These are phyloP conservation scores for Sequoia sempervirens DNA, from an alignment of 75 land plant genomes.

Conservation along the genomic window DNA sequence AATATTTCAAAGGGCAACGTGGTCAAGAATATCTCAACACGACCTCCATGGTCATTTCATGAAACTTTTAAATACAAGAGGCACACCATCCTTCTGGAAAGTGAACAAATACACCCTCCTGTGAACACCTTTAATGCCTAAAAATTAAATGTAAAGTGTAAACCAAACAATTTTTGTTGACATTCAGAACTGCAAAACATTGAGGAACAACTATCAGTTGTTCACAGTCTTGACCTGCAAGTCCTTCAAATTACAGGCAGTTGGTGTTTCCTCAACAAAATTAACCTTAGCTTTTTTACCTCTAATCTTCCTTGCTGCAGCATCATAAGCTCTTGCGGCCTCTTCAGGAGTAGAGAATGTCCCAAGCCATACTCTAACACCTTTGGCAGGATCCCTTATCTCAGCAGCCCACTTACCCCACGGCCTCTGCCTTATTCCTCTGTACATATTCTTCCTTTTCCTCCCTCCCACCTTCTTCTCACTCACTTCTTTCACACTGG, in stretches of 20 bases:
- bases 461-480: background rate
- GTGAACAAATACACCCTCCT: too few relatives aligned
- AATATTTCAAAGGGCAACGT: too few relatives aligned
- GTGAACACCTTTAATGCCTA: too few relatives aligned
- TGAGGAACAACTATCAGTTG: background rate
- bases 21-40: too few relatives aligned
- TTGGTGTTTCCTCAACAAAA: background rate
- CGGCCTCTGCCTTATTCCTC: constrained; percentile 4
- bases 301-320: background rate
- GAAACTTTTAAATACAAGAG: too few relatives aligned
- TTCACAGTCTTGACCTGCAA: background rate
- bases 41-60: too few relatives aligned
- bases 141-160: too few relatives aligned
- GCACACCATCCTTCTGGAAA: too few relatives aligned
- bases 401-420: constrained; percentile 5
- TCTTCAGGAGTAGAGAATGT: constrained; percentile 5
- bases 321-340: background rate
- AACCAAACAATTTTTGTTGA: too few relatives aligned
- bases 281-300: constrained; percentile 2
- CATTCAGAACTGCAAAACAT: background rate
- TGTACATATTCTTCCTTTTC: constrained; percentile 5
- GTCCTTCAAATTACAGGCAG: background rate
- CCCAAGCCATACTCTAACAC: background rate
- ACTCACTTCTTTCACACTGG: too few relatives aligned
- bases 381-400: background rate